These are phyloP conservation scores for Phytophthora cajani DNA, from an alignment of 352 stramenopile genomes.

Conservation along the genomic window DNA sequence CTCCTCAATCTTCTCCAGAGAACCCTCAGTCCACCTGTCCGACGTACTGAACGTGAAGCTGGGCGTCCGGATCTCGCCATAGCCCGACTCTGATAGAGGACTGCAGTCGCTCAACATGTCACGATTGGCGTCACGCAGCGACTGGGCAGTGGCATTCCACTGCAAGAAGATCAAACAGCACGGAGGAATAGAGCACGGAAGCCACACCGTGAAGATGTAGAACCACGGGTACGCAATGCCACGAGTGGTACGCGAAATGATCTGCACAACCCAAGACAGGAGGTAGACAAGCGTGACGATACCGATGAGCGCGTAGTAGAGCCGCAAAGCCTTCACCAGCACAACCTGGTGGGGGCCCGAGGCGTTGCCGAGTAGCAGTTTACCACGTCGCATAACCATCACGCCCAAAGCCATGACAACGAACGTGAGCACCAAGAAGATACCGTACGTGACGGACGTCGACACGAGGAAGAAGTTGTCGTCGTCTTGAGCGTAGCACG, in stretches of 20 bases:
- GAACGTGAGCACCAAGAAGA: conserved; percentile 82
- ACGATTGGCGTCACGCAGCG: conserved; percentile 65
- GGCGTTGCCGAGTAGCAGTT: conserved; percentile 74
- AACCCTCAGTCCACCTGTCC: conserved; percentile 65
- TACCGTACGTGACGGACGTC: conserved; percentile 78
- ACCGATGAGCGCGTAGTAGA: conserved; percentile 88
- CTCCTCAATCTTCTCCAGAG: conserved; percentile 52
- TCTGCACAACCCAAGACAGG: conserved; percentile 84
- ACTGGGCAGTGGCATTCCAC: conserved; percentile 88
- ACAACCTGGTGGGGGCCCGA: conserved; percentile 77
- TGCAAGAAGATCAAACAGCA: conserved; percentile 89
- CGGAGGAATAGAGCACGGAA: conserved; percentile 84
- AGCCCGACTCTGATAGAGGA: conserved; percentile 63
- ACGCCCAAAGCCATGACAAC: conserved; percentile 83
- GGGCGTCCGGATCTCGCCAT: conserved; percentile 79
- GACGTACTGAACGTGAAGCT: conserved; percentile 79
- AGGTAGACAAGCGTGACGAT: conserved; percentile 88
- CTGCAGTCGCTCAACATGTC: conserved; percentile 54
- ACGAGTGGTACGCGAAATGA: conserved; percentile 64
- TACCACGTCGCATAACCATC: conserved; percentile 88
- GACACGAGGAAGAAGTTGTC: conserved; percentile 83
- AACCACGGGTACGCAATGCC: conserved; percentile 88
- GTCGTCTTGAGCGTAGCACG: conserved; percentile 76
- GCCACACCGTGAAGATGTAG: conserved; percentile 90
- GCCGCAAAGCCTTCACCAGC: conserved; percentile 82